Percentiles rank a stretch among this genome's conserved stretches.
Conservation (phyloP, 805 yeast species). For the Ogataea paraovalis region DNA sequence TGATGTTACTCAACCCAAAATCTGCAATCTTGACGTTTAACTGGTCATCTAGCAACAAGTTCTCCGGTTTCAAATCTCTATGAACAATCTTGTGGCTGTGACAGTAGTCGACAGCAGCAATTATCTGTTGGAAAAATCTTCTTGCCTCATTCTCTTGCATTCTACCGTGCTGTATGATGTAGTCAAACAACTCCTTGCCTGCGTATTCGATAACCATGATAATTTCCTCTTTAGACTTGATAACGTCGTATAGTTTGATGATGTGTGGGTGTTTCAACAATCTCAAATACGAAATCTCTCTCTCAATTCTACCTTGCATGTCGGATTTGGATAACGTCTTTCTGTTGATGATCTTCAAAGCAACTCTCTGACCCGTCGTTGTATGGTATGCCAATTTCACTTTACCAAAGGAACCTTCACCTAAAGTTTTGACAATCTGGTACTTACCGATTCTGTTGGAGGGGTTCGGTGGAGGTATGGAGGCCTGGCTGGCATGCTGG, state of each 20-base stretch:
- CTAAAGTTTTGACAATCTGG: slow-evolving; percentile 87
- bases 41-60: slow-evolving; percentile 81
- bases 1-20: slow-evolving; percentile 89
- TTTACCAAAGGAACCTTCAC: slow-evolving; percentile 96
- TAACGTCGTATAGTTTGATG: slow-evolving; percentile 91
- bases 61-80: slow-evolving; percentile 95
- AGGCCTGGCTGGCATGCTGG: slow-evolving; percentile 2
- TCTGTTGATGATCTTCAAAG: slow-evolving; percentile 86
- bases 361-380: slow-evolving; percentile 89
- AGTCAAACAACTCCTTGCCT: slow-evolving; percentile 93
- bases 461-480: slow-evolving; percentile 9
- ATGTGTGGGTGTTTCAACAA: slow-evolving; percentile 93
- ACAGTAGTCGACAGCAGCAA: slow-evolving; percentile 94
- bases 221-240: slow-evolving; percentile 91
- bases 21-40: slow-evolving; percentile 94
- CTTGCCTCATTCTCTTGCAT: slow-evolving; percentile 92
- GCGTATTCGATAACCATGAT: slow-evolving; percentile 97
- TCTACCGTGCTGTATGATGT: slow-evolving; percentile 89
- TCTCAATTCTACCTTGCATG: slow-evolving; percentile 94
- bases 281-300: slow-evolving; percentile 87
- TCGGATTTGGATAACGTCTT: slow-evolving; percentile 90
- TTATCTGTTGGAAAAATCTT: slow-evolving; percentile 91
- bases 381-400: slow-evolving; percentile 88
- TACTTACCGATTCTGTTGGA: slow-evolving; percentile 73
- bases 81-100: slow-evolving; percentile 96